Conservation (phyloP, 352 stramenopile species). For the Globisporangium megalacanthum region DNA sequence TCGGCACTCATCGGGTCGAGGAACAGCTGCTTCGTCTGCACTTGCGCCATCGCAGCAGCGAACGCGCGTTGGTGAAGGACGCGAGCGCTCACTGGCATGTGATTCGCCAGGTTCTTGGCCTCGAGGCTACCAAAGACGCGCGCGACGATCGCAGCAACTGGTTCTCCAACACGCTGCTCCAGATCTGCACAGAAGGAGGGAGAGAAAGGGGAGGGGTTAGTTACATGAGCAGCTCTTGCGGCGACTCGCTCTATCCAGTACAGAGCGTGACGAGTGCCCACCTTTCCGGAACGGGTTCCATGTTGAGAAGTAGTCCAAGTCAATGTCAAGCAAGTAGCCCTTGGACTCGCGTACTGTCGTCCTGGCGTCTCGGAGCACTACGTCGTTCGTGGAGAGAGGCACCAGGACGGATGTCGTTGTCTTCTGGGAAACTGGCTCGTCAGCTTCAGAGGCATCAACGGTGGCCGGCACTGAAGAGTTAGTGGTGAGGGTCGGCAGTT, state of each 20-base stretch:
- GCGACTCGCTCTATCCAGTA: not conserved
- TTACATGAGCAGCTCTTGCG: not conserved
- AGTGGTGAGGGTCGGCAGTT: conserved; percentile 8
- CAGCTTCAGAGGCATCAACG: not conserved
- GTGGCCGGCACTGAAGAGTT: not conserved
- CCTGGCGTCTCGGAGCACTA: conserved; percentile 14
- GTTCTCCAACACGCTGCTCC: conserved; percentile 21
- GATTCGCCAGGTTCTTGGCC: conserved; percentile 26
- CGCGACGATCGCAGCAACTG: conserved; percentile 19
- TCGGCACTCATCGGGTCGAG: not conserved
- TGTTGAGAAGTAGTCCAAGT: conserved; percentile 89
- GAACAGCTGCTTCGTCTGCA: conserved; percentile 19
- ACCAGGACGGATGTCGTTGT: not conserved
- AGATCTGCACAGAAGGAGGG: conserved; percentile 22
- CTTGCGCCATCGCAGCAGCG: conserved; percentile 22
- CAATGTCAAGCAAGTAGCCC: conserved; percentile 73
- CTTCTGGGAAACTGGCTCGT: not conserved
- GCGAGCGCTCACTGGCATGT: conserved; percentile 21
- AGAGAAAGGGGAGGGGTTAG: not conserved
- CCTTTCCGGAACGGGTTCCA: conserved; percentile 80
- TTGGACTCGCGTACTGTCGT: conserved; percentile 18
- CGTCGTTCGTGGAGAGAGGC: not conserved
- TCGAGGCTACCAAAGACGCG: conserved; percentile 34
- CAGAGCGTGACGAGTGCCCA: conserved; percentile 5
- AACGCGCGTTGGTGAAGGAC: conserved; percentile 28